A percentile compares a stretch with the other conserved stretches of the same genome.
These are phyloP conservation scores for Pythium rhizo-oryzae DNA, from an alignment of 352 stramenopile species.

Conservation along the genomic window DNA sequence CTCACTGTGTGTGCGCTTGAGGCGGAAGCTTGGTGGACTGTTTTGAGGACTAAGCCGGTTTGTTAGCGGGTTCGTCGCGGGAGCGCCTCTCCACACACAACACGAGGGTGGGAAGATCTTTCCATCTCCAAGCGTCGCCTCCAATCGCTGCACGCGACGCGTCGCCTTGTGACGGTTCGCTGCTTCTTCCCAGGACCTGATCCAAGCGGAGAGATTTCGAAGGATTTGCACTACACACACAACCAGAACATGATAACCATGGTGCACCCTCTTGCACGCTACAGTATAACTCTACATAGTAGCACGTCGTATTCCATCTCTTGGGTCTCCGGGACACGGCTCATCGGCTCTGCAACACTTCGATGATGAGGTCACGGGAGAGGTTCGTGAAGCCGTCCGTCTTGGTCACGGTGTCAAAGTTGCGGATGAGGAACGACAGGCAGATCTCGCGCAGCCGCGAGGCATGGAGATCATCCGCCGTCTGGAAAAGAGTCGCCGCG, in stretches of 20 bases:
- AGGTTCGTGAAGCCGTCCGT: conserved; percentile 87
- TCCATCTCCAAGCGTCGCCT: no score
- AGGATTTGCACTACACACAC: no score
- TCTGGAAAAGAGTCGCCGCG: conserved; percentile 81
- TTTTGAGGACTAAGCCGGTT: no score
- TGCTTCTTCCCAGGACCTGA: neutral
- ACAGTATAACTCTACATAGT: no score
- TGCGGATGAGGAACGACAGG: conserved; percentile 87
- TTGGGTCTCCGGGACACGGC: neutral
- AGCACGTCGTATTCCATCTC: neutral
- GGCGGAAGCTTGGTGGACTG: no score
- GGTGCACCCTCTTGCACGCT: no score
- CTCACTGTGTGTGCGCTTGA: no score
- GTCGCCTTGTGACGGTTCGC: neutral
- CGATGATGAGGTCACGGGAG: conserved; percentile 88
- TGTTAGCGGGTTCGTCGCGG: no score
- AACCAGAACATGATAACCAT: no score
- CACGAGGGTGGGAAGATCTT: no score
- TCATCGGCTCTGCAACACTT: conserved; percentile 80
- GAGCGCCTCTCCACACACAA: no score
- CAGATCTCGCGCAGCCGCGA: conserved; percentile 88
- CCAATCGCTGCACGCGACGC: neutral
- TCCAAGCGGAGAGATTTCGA: no score
- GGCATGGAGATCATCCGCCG: conserved; percentile 84
- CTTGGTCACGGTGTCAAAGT: conserved; percentile 93